A percentile compares a stretch with the other conserved stretches of the same genome.
phyloP scores from a whole-genome alignment of 2,329 filamentous ascomycete species.

The Hypocrella siamensis region DNA sequence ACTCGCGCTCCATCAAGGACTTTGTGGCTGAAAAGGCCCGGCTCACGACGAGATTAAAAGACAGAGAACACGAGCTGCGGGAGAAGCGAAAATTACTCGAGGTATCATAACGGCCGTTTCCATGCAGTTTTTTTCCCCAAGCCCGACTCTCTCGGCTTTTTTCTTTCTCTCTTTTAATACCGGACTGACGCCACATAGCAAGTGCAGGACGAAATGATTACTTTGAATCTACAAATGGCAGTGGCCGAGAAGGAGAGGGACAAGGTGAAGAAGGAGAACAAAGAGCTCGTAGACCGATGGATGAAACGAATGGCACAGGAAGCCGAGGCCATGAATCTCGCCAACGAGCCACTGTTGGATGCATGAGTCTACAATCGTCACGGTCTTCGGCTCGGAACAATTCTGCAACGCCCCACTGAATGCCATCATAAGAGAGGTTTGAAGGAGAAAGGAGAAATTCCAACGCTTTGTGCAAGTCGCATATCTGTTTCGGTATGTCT shows the following conservation, averaged over 20 bases:
- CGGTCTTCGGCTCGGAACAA: too few relatives aligned
- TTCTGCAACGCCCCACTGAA: too few relatives aligned
- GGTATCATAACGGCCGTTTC: too few relatives aligned
- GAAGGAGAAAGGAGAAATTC: background rate
- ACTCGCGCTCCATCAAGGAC: background rate
- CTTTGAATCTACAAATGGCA: constrained; percentile 74
- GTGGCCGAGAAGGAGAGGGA: constrained; percentile 64
- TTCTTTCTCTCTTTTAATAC: too few relatives aligned
- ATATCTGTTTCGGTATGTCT: too few relatives aligned
- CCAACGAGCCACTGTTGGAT: constrained; percentile 32
- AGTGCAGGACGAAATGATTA: constrained; percentile 85
- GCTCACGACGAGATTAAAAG: too few relatives aligned
- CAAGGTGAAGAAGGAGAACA: constrained; percentile 66
- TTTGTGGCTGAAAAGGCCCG: too few relatives aligned
- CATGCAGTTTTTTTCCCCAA: too few relatives aligned
- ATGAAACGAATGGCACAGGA: constrained; percentile 77
- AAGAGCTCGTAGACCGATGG: constrained; percentile 80
- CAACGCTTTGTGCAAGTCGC: too few relatives aligned
- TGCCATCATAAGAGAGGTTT: background rate
- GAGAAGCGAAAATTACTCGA: too few relatives aligned
- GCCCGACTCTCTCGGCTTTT: too few relatives aligned
- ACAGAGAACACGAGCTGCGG: too few relatives aligned
- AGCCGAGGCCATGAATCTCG: constrained; percentile 71
- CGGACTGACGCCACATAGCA: constrained; percentile 27
- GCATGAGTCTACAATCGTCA: background rate